A percentile compares a stretch with the other conserved stretches of the same genome.
Conservation (phyloP, 208 protist genomes). For the Trypanosoma vivax region DNA sequence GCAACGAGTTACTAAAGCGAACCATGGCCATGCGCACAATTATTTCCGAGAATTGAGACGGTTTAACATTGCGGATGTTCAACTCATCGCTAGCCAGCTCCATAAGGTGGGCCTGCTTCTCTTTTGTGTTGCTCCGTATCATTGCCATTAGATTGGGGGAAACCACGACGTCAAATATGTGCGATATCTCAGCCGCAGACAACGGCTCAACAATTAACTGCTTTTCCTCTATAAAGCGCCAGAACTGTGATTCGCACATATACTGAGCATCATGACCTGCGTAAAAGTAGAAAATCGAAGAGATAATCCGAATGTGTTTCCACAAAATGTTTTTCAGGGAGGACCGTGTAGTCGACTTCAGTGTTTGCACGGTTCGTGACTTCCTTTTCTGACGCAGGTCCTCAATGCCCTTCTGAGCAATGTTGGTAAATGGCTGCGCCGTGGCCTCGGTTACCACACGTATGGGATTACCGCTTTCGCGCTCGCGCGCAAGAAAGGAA, state of each 20-base stretch:
- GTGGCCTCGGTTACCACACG: slow-evolving; percentile 30
- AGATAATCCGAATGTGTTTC: slow-evolving; percentile 31
- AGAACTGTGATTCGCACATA: slow-evolving; percentile 73
- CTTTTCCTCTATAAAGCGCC: slow-evolving; percentile 58
- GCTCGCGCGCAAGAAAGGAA: slow-evolving; percentile 32
- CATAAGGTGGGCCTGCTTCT: slow-evolving; percentile 33
- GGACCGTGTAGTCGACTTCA: slow-evolving; percentile 29
- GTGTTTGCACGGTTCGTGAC: slow-evolving; percentile 25
- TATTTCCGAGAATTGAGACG: slow-evolving; percentile 68
- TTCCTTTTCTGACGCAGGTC: slow-evolving; percentile 34
- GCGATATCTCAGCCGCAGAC: slow-evolving; percentile 26
- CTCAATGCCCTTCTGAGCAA: slow-evolving; percentile 34
- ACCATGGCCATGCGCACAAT: slow-evolving; percentile 53
- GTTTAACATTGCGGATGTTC: slow-evolving; percentile 57
- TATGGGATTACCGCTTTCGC: slow-evolving; percentile 35
- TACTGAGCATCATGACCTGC: slow-evolving; percentile 45
- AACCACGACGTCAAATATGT: slow-evolving; percentile 65
- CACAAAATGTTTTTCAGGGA: slow-evolving; percentile 36
- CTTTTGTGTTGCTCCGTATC: slow-evolving; percentile 28
- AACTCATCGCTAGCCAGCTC: slow-evolving; percentile 63
- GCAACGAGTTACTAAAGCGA: slow-evolving; percentile 26
- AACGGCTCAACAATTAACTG: slow-evolving; percentile 21
- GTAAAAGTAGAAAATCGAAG: slow-evolving; percentile 61
- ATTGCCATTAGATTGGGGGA: slow-evolving; percentile 62
- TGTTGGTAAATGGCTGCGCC: slow-evolving; percentile 33